Percentiles rank a stretch among this genome's conserved stretches.
Conservation (phyloP, 345 rosid species). For the Reutealis trisperma region DNA sequence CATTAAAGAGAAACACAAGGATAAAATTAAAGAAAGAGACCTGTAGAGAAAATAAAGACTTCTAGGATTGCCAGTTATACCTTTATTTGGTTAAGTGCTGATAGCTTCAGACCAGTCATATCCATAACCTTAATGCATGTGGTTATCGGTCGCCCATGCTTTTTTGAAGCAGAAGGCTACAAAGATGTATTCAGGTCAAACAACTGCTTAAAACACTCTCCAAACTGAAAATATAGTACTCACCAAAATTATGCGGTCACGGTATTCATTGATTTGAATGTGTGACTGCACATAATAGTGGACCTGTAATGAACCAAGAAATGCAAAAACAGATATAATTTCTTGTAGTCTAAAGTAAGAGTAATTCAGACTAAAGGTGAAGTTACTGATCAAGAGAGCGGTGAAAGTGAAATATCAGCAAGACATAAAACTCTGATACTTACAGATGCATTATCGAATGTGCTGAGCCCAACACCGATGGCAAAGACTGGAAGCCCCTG, state of each 20-base stretch:
- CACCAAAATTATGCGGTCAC: slow-evolving; percentile 86
- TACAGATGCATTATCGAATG: slow-evolving; percentile 93
- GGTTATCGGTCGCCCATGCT: slow-evolving; percentile 73
- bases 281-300: slow-evolving; percentile 91
- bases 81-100: slow-evolving; percentile 87
- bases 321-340: background rate
- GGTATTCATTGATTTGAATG: slow-evolving; percentile 91
- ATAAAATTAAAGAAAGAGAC: background rate
- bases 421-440: slow-evolving; percentile 27
- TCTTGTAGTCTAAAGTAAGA: too few relatives aligned
- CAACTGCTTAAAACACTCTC: background rate
- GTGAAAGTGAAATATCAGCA: background rate
- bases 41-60: background rate
- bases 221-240: slow-evolving; percentile 32
- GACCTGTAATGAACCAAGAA: slow-evolving; percentile 49
- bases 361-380: background rate
- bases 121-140: slow-evolving; percentile 87
- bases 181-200: slow-evolving; percentile 26
- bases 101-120: slow-evolving; percentile 90
- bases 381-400: background rate
- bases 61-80: slow-evolving; percentile 29
- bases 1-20: background rate
- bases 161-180: slow-evolving; percentile 83
- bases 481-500: slow-evolving; percentile 94
- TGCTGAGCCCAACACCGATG: slow-evolving; percentile 80